Evolutionary conservation across 768 basidiomycete genomes (phyloP), one percentile per base, ranked within the genome.

Genomic region (Podaxis sp.): DNA sequence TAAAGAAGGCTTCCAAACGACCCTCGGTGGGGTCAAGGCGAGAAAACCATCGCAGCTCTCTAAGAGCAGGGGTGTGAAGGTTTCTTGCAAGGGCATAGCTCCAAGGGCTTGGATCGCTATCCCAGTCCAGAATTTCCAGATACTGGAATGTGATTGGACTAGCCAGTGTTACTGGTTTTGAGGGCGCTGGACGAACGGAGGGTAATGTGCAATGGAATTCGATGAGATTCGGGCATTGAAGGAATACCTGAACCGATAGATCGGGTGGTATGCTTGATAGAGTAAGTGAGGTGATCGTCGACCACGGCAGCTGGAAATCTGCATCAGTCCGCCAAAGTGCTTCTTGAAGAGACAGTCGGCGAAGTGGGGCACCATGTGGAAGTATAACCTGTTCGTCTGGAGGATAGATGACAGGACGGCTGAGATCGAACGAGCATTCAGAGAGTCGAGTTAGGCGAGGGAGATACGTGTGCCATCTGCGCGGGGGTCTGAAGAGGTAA

Each of bases 171-270:
- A 36, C 57, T 48, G 42, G 42, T 2, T 33, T 33, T 28, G 9
- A 26, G 30, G 57, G 28, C n/a, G 42, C 22, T 17, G 12, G 39
- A 2, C 7, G 26, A 8, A 3, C 15, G 7, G 42, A 42, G 22
- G 12, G 30, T 26, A 40, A 46, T n/a, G 3, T 22, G 44, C 56
- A 44, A 6, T 33, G 46, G 42, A 58, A 58, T 12, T 48, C 44
- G 57, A 58, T 19, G 28, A 58, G 44, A 19, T 33, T 49, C 15
- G 57, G 42, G 30, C 57, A 58, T 33, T 48, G 57, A 48, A 36
- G 22, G 28, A 58, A 48, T 9, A 48, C 57, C 44, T 58, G 57
- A 28, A 58, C 57, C 12, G 28, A 30, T 17, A 58, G 30, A 30
- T 58, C 57, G 15, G 46, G 24, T 15, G 42, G 44, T 26, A 58